These are phyloP conservation scores for Pseudogymnoascus sp. DNA, from an alignment of 2,329 filamentous ascomycete species.

Conservation along the genomic window DNA sequence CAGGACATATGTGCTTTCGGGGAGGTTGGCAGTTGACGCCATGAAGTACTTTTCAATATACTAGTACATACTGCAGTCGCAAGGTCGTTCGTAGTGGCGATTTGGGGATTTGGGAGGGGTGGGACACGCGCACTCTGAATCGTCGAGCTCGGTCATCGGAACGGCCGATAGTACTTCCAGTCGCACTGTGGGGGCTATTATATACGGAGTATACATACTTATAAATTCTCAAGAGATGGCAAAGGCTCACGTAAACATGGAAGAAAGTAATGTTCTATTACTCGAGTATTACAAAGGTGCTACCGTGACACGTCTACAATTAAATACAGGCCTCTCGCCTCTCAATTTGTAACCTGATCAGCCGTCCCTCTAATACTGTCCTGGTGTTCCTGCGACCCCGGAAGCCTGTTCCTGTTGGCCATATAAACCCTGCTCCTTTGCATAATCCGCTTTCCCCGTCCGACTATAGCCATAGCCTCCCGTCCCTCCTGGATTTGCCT, in stretches of 20 bases:
- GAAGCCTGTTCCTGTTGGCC: neutral
- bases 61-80: neutral
- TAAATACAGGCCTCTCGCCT: neutral
- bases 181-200: neutral
- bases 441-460: constrained; percentile 1
- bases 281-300: neutral
- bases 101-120: neutral
- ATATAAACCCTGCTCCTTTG: constrained; percentile 7
- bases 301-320: neutral
- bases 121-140: neutral
- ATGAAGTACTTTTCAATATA: constrained; percentile 3
- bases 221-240: neutral
- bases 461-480: constrained; percentile 5
- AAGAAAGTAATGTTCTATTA: neutral
- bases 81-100: neutral
- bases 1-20: neutral
- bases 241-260: neutral
- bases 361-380: neutral
- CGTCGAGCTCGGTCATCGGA: neutral
- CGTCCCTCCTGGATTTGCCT: neutral
- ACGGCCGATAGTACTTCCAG: neutral
- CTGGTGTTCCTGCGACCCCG: constrained; percentile 2
- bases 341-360: neutral
- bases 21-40: constrained; percentile 7
- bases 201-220: neutral